Base-by-base conservation (phyloP, 192 early-diverging fungal genomes). In the Coemansia sp. region DNA sequence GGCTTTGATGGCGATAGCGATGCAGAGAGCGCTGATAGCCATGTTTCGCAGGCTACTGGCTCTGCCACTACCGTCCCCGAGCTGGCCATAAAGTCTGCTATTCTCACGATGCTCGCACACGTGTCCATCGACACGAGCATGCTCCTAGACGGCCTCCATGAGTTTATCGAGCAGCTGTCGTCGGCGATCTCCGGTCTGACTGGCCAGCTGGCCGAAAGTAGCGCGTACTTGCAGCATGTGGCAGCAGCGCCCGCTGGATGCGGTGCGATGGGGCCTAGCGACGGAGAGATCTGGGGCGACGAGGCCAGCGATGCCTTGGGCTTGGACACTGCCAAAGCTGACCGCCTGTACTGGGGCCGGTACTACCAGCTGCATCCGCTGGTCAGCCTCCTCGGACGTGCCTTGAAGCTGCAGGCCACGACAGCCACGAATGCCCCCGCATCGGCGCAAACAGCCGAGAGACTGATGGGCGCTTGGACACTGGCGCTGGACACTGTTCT, bases 311-410 rank as follows among this genome's bases (percentile, higher is more conserved):
- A 31, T 9, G 81, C 76, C 10, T 64, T 83, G 41, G 81, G 81
- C 5, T 52, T 79, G 43, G 41, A 70, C 53, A 39, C 61, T 7
- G 52, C 69, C 31, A 62, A 53, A 33, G 64, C 29, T n/a, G 64
- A 52, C 16, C 63, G 70, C 22, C 50, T 83, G 55, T 78, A 72
- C 61, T 83, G 81, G 81, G 81, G 81, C 22, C 41, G 62, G 11
- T 83, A 73, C 53, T 58, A 83, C 44, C 81, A 83, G 61, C 49
- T 75, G 2, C 43, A 64, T 27, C 72, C 81, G 15, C 44, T 83
- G 20, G 76, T 78, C 38, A 63, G 73, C n/a, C 70, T 83, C 2
- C 64, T 83, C 15, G 81, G 81, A 6, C 73, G 81, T 10, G 65
- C 66, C 34, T 24, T 83, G n/a, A 47, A 62, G 64, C 69, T 83